These are phyloP conservation scores for Rhizopus sp. DNA, from an alignment of 371 early-diverging fungal genomes.

Conservation along the genomic window DNA sequence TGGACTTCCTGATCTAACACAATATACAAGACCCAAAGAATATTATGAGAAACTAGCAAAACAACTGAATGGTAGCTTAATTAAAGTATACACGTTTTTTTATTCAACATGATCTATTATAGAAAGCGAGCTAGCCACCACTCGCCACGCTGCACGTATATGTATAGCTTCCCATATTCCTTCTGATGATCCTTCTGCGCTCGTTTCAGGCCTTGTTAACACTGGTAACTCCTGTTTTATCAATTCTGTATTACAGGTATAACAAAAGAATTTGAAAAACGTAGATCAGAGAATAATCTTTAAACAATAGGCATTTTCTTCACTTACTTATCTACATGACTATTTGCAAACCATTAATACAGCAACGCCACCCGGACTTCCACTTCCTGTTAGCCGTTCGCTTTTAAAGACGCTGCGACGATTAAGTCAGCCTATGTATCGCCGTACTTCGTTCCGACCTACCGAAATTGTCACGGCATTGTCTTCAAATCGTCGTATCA, in stretches of 20 bases:
- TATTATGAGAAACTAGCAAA: conserved; percentile 24
- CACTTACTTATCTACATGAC: conserved; percentile 34
- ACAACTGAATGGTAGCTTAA: conserved; percentile 16
- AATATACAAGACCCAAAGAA: conserved; percentile 24
- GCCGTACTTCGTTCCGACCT: conserved; percentile 37
- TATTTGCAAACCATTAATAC: conserved; percentile 30
- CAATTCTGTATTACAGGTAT: conserved; percentile 84
- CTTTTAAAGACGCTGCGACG: conserved; percentile 35
- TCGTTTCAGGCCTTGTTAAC: conserved; percentile 72
- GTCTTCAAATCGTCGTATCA: conserved; percentile 42
- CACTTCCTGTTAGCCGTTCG: conserved; percentile 40
- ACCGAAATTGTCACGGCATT: conserved; percentile 39
- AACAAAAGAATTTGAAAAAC: conserved; percentile 1
- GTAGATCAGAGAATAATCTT: not conserved
- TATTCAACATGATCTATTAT: not conserved
- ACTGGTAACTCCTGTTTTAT: conserved; percentile 91
- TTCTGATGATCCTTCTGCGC: conserved; percentile 13
- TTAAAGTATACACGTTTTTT: too few relatives aligned
- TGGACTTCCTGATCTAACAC: conserved; percentile 18
- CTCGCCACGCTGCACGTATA: conserved; percentile 15
- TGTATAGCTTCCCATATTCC: conserved; percentile 17
- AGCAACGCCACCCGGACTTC: conserved; percentile 9
- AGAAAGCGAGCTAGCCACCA: conserved; percentile 20
- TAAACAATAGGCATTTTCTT: conserved; percentile 37
- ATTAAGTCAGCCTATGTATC: conserved; percentile 28